A percentile compares a stretch with the other conserved stretches of the same genome.
These are phyloP conservation scores for Exidia glandulosa DNA, from an alignment of 768 basidiomycete genomes.

Conservation along the genomic window DNA sequence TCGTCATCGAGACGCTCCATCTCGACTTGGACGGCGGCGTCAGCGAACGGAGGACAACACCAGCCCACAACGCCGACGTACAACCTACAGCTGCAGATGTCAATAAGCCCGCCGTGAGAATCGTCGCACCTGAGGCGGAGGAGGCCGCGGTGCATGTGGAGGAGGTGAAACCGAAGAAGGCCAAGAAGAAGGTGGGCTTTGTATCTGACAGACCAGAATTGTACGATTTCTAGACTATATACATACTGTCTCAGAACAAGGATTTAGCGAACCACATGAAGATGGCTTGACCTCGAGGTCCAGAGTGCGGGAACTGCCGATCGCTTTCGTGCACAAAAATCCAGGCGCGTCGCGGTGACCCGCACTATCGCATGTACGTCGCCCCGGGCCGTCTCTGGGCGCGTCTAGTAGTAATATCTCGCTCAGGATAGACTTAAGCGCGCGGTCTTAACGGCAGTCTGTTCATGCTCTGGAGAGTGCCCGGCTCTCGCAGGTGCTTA, in stretches of 20 bases:
- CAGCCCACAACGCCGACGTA: conserved; percentile 15
- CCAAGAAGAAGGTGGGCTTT: conserved; percentile 60
- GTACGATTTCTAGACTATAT: conserved; percentile 48
- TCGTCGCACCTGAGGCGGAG: conserved; percentile 7
- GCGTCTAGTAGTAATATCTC: not conserved
- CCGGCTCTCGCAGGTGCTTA: conserved; percentile 37
- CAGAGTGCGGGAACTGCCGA: too few relatives aligned
- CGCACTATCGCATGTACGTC: not conserved
- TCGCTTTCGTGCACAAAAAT: not conserved
- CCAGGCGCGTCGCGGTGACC: not conserved
- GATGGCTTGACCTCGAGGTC: too few relatives aligned
- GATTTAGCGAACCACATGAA: too few relatives aligned
- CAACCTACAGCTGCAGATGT: conserved; percentile 5
- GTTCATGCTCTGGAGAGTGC: conserved; percentile 66
- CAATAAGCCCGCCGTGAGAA: conserved; percentile 17
- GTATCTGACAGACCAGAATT: conserved; percentile 54
- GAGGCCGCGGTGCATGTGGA: conserved; percentile 4
- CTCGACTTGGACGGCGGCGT: conserved; percentile 81
- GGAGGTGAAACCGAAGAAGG: conserved; percentile 30
- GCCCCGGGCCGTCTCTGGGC: not conserved
- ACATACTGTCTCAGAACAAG: too few relatives aligned
- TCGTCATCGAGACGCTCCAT: conserved; percentile 87
- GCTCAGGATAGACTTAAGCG: not conserved
- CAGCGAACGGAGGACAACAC: conserved; percentile 57
- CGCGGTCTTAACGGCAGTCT: conserved; percentile 17